These are phyloP conservation scores for Chalara sp. DNA, from an alignment of 2,329 filamentous ascomycete genomes.

Conservation along the genomic window DNA sequence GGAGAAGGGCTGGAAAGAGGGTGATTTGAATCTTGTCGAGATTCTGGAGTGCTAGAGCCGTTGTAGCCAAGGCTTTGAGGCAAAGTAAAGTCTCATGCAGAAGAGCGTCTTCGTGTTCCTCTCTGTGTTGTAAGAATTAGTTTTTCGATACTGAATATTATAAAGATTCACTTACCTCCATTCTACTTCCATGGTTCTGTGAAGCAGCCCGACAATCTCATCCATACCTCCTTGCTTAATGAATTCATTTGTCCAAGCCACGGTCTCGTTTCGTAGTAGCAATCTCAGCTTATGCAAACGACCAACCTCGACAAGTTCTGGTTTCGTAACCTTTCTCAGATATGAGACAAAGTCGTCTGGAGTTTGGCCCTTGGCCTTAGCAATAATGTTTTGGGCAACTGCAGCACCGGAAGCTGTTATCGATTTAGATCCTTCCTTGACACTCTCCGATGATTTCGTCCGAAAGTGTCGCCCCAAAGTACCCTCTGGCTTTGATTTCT, in stretches of 20 bases:
- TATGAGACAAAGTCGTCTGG: slow-evolving; percentile 85
- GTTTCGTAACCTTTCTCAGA: slow-evolving; percentile 72
- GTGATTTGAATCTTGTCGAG: slow-evolving; percentile 72
- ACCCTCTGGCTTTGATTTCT: slow-evolving; percentile 65
- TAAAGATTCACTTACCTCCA: slow-evolving; percentile 64
- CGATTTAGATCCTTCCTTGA: slow-evolving; percentile 52
- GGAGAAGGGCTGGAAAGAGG: slow-evolving; percentile 78
- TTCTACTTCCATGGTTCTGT: slow-evolving; percentile 91
- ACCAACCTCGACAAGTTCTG: slow-evolving; percentile 82
- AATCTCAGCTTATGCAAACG: slow-evolving; percentile 90
- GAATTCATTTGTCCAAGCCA: slow-evolving; percentile 91
- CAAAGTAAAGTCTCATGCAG: slow-evolving; percentile 90
- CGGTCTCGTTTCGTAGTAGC: slow-evolving; percentile 86
- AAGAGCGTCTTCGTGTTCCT: slow-evolving; percentile 91
- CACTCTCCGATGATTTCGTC: slow-evolving; percentile 66
- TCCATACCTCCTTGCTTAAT: slow-evolving; percentile 86
- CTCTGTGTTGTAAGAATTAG: slow-evolving; percentile 40
- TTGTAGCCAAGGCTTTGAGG: slow-evolving; percentile 90
- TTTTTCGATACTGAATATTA: no score
- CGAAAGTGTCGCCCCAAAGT: slow-evolving; percentile 58
- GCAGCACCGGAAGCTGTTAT: slow-evolving; percentile 48
- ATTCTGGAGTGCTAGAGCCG: slow-evolving; percentile 75
- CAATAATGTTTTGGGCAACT: slow-evolving; percentile 50
- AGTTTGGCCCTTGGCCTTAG: slow-evolving; percentile 65
- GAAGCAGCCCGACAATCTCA: slow-evolving; percentile 77